phyloP scores from a whole-genome alignment of 305 asterid species.

The Solanum hybrid region DNA sequence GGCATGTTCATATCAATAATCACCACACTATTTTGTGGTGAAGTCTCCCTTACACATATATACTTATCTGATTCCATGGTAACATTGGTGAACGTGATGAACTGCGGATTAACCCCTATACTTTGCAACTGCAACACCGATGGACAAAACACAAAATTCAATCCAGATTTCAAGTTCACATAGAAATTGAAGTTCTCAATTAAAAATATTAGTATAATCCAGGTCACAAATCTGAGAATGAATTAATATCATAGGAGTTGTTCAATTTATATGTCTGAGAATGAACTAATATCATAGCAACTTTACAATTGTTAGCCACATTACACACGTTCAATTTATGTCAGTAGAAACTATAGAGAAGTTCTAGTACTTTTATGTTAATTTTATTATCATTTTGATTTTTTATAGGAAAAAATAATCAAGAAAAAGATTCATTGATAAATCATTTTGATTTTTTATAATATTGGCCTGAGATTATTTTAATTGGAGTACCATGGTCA shows the following conservation, averaged over 20 bases:
- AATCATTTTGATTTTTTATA: not conserved
- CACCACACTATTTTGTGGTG: slow-evolving; percentile 92
- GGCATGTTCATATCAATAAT: slow-evolving; percentile 98
- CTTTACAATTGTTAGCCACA: not conserved
- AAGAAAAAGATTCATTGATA: not conserved
- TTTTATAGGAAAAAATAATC: not conserved
- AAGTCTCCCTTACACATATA: slow-evolving; percentile 91
- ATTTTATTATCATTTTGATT: not conserved
- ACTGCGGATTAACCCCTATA: slow-evolving; percentile 94
- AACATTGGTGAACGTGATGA: slow-evolving; percentile 95
- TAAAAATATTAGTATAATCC: not conserved
- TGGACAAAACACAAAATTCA: slow-evolving; percentile 24
- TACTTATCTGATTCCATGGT: slow-evolving; percentile 98
- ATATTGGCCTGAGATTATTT: not conserved
- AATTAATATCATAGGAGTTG: not conserved
- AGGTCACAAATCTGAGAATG: not conserved
- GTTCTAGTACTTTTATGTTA: not conserved
- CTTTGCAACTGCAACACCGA: slow-evolving; percentile 70
- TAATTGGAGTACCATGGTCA: not conserved
- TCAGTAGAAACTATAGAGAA: not conserved
- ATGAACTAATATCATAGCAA: not conserved
- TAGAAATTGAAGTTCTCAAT: not conserved
- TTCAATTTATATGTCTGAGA: not conserved
- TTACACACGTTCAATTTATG: not conserved
- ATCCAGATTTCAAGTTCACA: not conserved